Conservation (phyloP, 345 rosid genomes). For the Gossypium thurberi region DNA sequence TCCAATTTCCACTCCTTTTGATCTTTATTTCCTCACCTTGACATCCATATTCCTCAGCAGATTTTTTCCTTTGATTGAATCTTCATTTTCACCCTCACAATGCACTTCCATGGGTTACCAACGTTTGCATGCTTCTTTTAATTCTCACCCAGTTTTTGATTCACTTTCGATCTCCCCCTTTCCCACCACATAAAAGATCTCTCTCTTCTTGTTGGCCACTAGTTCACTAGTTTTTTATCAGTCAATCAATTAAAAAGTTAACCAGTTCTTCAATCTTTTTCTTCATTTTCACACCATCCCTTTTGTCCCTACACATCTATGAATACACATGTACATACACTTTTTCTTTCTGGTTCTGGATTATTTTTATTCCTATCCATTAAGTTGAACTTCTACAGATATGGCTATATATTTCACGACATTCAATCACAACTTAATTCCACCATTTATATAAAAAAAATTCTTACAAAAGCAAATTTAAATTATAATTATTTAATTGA, state of each 20-base stretch:
- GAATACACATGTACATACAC: too few species aligned
- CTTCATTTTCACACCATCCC: background rate
- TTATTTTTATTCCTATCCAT: too few species aligned
- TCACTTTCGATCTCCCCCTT: background rate
- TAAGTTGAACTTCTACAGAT: too few species aligned
- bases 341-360: background rate
- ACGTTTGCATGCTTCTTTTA: background rate
- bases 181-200: constrained; percentile 8
- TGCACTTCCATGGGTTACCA: background rate
- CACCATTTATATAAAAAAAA: too few species aligned
- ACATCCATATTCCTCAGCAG: background rate
- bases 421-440: too few species aligned
- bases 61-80: background rate
- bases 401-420: too few species aligned
- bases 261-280: background rate
- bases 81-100: constrained; percentile 8
- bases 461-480: too few species aligned
- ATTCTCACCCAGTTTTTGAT: background rate
- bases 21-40: constrained; percentile 1
- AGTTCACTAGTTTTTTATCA: background rate
- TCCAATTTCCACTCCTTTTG: background rate
- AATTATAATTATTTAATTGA: too few species aligned
- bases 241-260: background rate
- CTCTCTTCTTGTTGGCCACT: background rate
- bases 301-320: background rate